Percentiles rank a stretch among this genome's conserved stretches.
phyloP scores from a whole-genome alignment of 371 early-diverging fungal species.

The Homolaphlyctis polyrhiza region DNA sequence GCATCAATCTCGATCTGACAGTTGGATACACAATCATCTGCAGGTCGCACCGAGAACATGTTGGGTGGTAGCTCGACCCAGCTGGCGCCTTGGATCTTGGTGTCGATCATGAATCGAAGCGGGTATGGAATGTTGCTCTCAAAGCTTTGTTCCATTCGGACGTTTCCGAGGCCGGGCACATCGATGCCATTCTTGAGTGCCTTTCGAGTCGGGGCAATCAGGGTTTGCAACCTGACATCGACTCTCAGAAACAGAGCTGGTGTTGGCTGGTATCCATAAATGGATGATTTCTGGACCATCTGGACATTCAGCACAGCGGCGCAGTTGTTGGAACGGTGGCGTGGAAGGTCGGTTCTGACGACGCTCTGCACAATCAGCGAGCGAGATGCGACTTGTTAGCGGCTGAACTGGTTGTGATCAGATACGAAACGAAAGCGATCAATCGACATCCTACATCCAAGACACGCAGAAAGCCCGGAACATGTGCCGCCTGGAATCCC shows the following conservation, averaged over 20 bases:
- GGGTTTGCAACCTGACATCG: conserved; percentile 20
- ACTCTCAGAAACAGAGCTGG: conserved; percentile 30
- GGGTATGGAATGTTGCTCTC: conserved; percentile 93
- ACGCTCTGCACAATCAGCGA: neutral
- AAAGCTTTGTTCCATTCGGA: conserved; percentile 60
- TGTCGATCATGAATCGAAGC: conserved; percentile 98
- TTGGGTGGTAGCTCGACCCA: conserved; percentile 89
- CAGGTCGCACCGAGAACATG: conserved; percentile 48
- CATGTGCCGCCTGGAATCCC: conserved; percentile 62
- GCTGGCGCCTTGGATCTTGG: conserved; percentile 77
- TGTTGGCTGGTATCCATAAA: conserved; percentile 36
- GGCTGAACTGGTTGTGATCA: neutral
- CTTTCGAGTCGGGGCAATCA: conserved; percentile 13
- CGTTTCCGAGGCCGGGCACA: conserved; percentile 41
- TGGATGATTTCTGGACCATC: conserved; percentile 24
- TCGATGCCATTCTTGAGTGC: conserved; percentile 20
- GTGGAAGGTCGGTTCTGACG: neutral
- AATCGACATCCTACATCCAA: conserved; percentile 48
- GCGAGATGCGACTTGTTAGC: neutral
- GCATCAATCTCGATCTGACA: conserved; percentile 82
- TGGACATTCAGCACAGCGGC: conserved; percentile 16
- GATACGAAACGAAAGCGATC: neutral
- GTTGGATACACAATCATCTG: conserved; percentile 39
- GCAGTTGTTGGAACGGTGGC: neutral
- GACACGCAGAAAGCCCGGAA: conserved; percentile 49